These are phyloP conservation scores for Sesbania bispinosa DNA, from an alignment of 306 rosid species.

Conservation along the genomic window DNA sequence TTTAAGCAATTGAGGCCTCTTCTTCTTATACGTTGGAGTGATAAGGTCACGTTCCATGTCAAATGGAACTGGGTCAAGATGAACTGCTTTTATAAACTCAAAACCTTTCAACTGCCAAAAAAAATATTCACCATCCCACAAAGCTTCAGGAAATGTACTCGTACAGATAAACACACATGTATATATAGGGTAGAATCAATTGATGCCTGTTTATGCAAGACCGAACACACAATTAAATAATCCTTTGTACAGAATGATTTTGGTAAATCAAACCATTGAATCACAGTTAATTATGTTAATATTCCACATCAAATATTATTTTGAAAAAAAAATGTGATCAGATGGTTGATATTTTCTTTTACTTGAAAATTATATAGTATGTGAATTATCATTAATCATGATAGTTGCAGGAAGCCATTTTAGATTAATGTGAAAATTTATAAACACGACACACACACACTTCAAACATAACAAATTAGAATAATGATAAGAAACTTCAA, in stretches of 20 bases:
- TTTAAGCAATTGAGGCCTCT: slow-evolving; percentile 83
- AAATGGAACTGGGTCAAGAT: slow-evolving; percentile 87
- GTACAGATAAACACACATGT: background rate
- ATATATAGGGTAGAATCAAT: background rate
- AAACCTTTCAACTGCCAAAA: slow-evolving; percentile 84
- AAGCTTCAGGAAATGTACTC: slow-evolving; percentile 25
- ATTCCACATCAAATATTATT: background rate
- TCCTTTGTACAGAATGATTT: background rate
- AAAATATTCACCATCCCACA: slow-evolving; percentile 9
- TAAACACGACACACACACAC: too few species aligned
- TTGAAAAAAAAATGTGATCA: background rate
- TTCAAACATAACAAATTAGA: background rate
- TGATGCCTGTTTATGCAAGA: background rate
- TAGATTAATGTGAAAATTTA: background rate
- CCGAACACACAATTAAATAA: background rate
- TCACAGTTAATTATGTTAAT: background rate
- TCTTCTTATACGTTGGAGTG: slow-evolving; percentile 88
- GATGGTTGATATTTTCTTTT: background rate
- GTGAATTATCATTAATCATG: too few species aligned
- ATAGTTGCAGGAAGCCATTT: too few species aligned
- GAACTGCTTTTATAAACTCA: slow-evolving; percentile 66
- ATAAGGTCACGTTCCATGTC: slow-evolving; percentile 88
- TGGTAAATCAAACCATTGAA: background rate
- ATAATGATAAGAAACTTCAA: background rate
- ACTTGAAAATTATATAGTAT: background rate